A percentile compares a stretch with the other conserved stretches of the same genome.
These are phyloP conservation scores for Fraxinus xanthoxyloides DNA, from an alignment of 305 asterid species.

Conservation along the genomic window DNA sequence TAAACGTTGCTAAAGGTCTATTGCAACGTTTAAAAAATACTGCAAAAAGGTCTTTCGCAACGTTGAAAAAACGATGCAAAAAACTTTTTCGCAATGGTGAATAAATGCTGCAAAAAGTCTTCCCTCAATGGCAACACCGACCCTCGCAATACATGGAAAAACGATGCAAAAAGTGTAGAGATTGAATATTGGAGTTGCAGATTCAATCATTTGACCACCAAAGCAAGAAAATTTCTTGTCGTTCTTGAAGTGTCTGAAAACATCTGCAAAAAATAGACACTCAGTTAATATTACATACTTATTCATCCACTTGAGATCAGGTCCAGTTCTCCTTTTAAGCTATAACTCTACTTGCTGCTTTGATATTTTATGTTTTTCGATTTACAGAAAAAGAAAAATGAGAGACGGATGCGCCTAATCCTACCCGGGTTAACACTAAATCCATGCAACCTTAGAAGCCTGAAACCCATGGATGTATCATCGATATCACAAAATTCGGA, in stretches of 20 bases:
- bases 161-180: too few relatives aligned
- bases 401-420: neutral
- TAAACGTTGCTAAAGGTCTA: too few relatives aligned
- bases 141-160: too few relatives aligned
- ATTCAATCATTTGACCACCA: constrained; percentile 28
- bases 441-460: constrained; percentile 39
- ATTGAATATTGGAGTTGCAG: constrained; percentile 32
- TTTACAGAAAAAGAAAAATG: neutral
- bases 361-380: neutral
- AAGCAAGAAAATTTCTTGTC: constrained; percentile 31
- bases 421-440: constrained; percentile 29
- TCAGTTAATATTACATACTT: neutral
- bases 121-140: too few relatives aligned
- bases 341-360: too few relatives aligned
- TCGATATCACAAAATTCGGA: constrained; percentile 30
- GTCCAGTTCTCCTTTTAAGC: neutral
- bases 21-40: too few relatives aligned
- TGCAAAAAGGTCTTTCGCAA: too few relatives aligned
- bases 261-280: constrained; percentile 26
- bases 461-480: constrained; percentile 43
- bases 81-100: too few relatives aligned
- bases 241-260: constrained; percentile 27
- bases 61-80: too few relatives aligned
- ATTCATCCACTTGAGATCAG: neutral
- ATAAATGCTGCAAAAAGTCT: too few relatives aligned